Base-by-base conservation (phyloP, 805 yeast species). In the Cyberlindnera japonica region DNA sequence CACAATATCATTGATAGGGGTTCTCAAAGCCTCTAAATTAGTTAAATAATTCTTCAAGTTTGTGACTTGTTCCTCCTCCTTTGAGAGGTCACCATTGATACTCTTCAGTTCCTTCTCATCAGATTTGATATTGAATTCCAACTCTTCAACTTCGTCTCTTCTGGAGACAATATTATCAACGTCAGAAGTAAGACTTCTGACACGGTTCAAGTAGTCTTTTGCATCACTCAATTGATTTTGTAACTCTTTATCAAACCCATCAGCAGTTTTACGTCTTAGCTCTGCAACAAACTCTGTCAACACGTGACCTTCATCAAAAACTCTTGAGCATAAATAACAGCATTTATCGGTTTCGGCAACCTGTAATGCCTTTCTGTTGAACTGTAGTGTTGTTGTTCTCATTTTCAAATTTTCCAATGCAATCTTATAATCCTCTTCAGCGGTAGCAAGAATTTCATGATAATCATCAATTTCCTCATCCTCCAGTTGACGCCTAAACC, bases 291-390 rank as follows among this genome's bases (percentile, higher is more conserved):
- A 49, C 1, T 43, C 41, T 12, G 54, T 44, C 11, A 52, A 31
- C 6, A 55, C 54, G 3, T 55, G 60, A 1, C 55, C 53, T 9
- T 64, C 66, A 13, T 73, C 74, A 61, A 89, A 84, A 11, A 72
- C 67, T 37, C 95, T 69, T 15, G 75, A 74, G 59, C 98, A 91
- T 32, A 90, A 64, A 31, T 81, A 64, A 60, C 97, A 91, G 35
- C 75, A 68, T 10, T 79, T 71, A 8, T 73, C 69, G 4, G 57
- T 53, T 20, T 75, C 63, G 0, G 95, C 93, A 29, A 74, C 59
- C 22, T 76, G 73, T 10, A 84, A 61, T 0, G 96, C 96, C 32
- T 75, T 76, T 17, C 69, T 61, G 53, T 85, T 88, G 61, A 82
- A 89, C 30, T 76, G 76, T 19, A 77, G 65, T 1, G 90, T 81